phyloP scores from a whole-genome alignment of 2,329 filamentous ascomycete species.

The Aspergillus ibericus region DNA sequence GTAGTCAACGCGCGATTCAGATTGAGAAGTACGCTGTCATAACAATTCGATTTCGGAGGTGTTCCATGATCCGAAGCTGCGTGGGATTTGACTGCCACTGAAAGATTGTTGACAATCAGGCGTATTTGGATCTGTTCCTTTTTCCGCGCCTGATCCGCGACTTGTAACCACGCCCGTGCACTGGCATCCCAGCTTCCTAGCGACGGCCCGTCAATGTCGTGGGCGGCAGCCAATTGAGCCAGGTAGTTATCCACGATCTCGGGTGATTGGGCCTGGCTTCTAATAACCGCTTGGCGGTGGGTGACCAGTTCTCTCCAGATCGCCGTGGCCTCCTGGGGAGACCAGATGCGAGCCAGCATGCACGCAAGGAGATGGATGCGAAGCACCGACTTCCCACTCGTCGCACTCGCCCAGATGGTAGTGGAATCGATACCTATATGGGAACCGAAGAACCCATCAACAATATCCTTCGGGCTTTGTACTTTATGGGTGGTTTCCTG shows the following conservation, averaged over 20 bases:
- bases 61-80: neutral
- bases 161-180: conserved; percentile 8
- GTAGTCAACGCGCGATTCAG: conserved; percentile 2
- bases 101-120: conserved; percentile 10
- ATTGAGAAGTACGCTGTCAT: conserved; percentile 7
- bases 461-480: neutral
- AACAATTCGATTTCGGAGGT: neutral
- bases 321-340: conserved; percentile 7
- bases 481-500: neutral
- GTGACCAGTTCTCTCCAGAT: conserved; percentile 11
- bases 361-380: conserved; percentile 11
- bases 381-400: conserved; percentile 1
- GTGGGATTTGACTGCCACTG: conserved; percentile 5
- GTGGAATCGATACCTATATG: conserved; percentile 11
- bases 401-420: conserved; percentile 12
- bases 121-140: conserved; percentile 4
- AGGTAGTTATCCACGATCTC: neutral
- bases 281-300: neutral
- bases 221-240: conserved; percentile 1
- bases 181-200: conserved; percentile 12
- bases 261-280: neutral
- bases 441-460: conserved; percentile 7
- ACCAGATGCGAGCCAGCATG: conserved; percentile 11
- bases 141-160: conserved; percentile 6
- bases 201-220: neutral